Percentiles rank a stretch among this genome's conserved stretches.
Evolutionary conservation across 23 red algal genomes (phyloP).

Genomic region (Cyanidium caldarium): DNA sequence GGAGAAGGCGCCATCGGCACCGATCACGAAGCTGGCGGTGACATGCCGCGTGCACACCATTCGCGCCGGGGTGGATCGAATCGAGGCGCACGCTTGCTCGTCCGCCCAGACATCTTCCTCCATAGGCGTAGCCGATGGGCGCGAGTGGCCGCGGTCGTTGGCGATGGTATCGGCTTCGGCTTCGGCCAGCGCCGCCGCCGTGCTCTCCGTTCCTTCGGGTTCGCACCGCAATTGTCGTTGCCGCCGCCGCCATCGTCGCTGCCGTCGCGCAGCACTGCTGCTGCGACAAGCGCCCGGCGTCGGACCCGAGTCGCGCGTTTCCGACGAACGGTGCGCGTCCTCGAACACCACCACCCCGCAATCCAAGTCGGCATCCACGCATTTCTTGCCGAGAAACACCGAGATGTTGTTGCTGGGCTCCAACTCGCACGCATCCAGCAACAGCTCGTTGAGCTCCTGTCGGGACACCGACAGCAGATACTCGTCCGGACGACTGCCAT

Average conservation of each 20-base stretch:
- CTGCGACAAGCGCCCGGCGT: too few species aligned
- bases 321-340: neutral
- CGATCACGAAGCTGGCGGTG: slow-evolving; percentile 37
- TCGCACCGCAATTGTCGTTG: too few species aligned
- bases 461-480: slow-evolving; percentile 63
- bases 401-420: slow-evolving; percentile 1
- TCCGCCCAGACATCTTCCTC: too few species aligned
- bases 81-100: neutral
- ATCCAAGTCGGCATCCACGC: slow-evolving; percentile 12
- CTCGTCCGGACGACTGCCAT: slow-evolving; percentile 54
- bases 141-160: neutral
- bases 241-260: neutral
- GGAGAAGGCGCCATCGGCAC: slow-evolving; percentile 86
- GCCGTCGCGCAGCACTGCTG: neutral
- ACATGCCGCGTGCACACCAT: neutral
- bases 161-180: neutral
- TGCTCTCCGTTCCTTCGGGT: too few species aligned
- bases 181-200: neutral
- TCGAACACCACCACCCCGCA: slow-evolving; percentile 5
- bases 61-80: neutral
- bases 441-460: slow-evolving; percentile 17
- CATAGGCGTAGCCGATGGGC: neutral
- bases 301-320: neutral
- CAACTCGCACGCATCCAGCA: slow-evolving; percentile 39
- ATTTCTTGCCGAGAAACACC: slow-evolving; percentile 27